Evolutionary conservation across 345 rosid genomes (phyloP), one percentile per base, ranked within the genome.

Genomic region (Reutealis trisperma): DNA sequence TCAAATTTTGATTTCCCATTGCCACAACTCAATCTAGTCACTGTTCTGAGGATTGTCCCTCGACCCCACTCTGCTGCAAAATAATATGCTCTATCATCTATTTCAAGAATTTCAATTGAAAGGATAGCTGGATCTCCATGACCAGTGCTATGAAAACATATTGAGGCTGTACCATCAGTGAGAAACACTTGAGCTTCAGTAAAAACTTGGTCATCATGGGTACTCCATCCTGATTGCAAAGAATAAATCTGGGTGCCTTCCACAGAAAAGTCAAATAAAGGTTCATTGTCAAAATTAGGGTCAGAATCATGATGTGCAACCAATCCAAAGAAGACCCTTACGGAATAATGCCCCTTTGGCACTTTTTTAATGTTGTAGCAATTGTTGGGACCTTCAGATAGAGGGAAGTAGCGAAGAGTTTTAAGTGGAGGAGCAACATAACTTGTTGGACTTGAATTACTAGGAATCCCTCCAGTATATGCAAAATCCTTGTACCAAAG

Each of bases 101-200:
- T 87, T 71, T 96, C 98, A 59, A 94, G 97, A 83, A 96, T 84
- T 78, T 96, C 99, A 47, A 96, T 88, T 1, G 97, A 84, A 65
- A 92, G 85, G 58, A 96, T 89, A 0, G 97, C 91, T 16, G 97
- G 99, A 84, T 94, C 99, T 19, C 99, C 99, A 82, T 90, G 99
- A 63, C 99, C 99, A 2, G 99, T 96, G 75, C 98, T 91, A 27
- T 96, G 99, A 79, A 96, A 91, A 84, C 99, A 96, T 21, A 96
- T 84, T 0, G 98, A 87, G 34, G 84, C 86, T 0, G 95, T 89
- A 8, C 93, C 95, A 81, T 85, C 90, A 2, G 54, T 71, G 67
- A 96, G 94, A 76, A 91, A 91, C 65, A 94, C 85, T 63, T 79
- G 83, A 62, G 97, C 97, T 83, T 96, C 99, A 32, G 88, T 86